Percentiles rank a stretch among this genome's conserved stretches.
phyloP scores from a whole-genome alignment of 2,329 filamentous ascomycete species.

The Cucurbitaria berberidis region DNA sequence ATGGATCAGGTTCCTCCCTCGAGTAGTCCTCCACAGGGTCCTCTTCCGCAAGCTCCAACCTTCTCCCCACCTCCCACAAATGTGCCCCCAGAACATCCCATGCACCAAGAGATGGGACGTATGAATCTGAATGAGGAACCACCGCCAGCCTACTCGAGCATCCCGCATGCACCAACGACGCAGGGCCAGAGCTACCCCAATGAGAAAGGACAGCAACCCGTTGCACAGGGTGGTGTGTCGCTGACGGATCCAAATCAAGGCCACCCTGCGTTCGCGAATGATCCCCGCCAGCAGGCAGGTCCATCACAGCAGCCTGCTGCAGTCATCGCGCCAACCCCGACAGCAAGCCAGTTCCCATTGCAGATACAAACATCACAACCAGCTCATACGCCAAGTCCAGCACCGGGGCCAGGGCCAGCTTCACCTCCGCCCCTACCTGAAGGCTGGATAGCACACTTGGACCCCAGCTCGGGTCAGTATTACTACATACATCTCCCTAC shows the following conservation, averaged over 20 bases:
- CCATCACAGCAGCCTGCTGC: conserved; percentile 46
- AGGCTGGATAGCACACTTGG: conserved; percentile 96
- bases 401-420: conserved; percentile 71
- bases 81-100: conserved; percentile 61
- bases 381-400: conserved; percentile 51
- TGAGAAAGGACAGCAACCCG: conserved; percentile 69
- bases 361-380: conserved; percentile 31
- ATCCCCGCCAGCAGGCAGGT: conserved; percentile 63
- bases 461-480: conserved; percentile 95
- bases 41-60: conserved; percentile 36
- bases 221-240: conserved; percentile 34
- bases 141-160: conserved; percentile 92
- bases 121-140: conserved; percentile 82
- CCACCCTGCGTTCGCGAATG: conserved; percentile 92
- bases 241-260: conserved; percentile 57
- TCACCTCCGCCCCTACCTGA: conserved; percentile 94
- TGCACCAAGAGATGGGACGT: conserved; percentile 85
- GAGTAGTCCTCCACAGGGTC: conserved; percentile 49
- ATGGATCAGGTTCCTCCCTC: conserved; percentile 66
- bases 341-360: conserved; percentile 31
- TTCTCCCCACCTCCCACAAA: conserved; percentile 39
- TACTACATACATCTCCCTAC: conserved; percentile 98
- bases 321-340: conserved; percentile 41
- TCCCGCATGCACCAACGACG: conserved; percentile 53
- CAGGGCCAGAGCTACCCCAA: conserved; percentile 69